Evolutionary conservation across 2,329 filamentous ascomycete genomes (phyloP).

Genomic region (Fusarium bulbicola): DNA sequence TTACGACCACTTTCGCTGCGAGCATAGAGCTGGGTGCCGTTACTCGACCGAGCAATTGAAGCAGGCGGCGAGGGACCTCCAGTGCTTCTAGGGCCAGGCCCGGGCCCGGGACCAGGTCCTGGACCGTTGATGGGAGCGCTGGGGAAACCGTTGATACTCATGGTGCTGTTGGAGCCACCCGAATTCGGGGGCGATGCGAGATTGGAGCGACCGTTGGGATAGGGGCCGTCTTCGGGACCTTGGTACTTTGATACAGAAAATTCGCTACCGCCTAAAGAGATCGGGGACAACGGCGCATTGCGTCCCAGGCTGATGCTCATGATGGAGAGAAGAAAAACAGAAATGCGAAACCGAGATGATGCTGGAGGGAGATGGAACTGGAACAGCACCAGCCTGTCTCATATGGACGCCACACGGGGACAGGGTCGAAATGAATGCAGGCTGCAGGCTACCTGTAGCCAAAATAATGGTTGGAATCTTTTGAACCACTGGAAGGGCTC

Average conservation of each 20-base stretch:
- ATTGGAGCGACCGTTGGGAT: constrained; percentile 64
- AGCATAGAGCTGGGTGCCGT: constrained; percentile 76
- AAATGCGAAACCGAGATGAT: constrained; percentile 35
- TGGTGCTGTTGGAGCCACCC: constrained; percentile 64
- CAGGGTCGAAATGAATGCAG: constrained; percentile 39
- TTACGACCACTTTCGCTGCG: constrained; percentile 69
- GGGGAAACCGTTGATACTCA: constrained; percentile 70
- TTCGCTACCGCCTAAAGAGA: constrained; percentile 85
- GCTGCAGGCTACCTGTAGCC: constrained; percentile 6
- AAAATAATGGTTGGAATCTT: constrained; percentile 38
- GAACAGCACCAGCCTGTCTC: constrained; percentile 41
- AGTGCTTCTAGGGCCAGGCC: constrained; percentile 62
- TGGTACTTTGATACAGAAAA: constrained; percentile 80
- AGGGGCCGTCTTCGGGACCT: constrained; percentile 61
- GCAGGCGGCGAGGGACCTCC: constrained; percentile 84
- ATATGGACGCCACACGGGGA: constrained; percentile 41
- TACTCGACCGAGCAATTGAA: constrained; percentile 86
- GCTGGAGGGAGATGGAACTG: constrained; percentile 39
- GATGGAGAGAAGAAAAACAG: constrained; percentile 46
- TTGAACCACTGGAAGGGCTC: constrained; percentile 30
- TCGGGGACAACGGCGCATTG: constrained; percentile 81
- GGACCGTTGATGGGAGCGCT: constrained; percentile 39
- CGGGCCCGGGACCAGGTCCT: constrained; percentile 58
- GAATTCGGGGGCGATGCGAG: constrained; percentile 77
- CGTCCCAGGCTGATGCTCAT: constrained; percentile 70